Conservation (phyloP, 805 yeast species). For the Teunomyces pallodes region DNA sequence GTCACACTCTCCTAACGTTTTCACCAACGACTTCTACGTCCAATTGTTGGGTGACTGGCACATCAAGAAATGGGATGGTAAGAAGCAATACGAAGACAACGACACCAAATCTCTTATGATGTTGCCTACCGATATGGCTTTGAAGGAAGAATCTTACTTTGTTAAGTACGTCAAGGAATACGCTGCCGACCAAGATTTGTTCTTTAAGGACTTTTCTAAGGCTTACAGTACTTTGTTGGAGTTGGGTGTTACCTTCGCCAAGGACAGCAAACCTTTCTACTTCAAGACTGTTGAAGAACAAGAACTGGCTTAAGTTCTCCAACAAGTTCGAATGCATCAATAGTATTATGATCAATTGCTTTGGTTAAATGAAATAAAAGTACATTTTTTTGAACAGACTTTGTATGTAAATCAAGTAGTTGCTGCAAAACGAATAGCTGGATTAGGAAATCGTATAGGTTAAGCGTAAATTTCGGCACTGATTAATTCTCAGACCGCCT, state of each 20-base stretch:
- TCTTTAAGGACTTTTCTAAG: slow-evolving; percentile 48
- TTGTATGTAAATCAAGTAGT: too few relatives aligned
- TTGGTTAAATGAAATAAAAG: background rate
- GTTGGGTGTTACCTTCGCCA: slow-evolving; percentile 48
- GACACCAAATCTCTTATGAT: slow-evolving; percentile 46
- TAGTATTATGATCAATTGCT: background rate
- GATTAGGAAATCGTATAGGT: background rate
- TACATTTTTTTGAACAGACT: too few relatives aligned
- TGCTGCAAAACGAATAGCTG: background rate
- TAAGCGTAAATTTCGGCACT: background rate
- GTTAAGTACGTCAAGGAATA: slow-evolving; percentile 45
- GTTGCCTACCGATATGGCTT: slow-evolving; percentile 58
- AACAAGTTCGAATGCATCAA: background rate
- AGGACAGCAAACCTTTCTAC: slow-evolving; percentile 38
- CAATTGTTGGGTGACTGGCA: slow-evolving; percentile 55
- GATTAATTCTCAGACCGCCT: background rate
- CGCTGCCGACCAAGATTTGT: slow-evolving; percentile 48
- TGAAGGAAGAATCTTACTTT: slow-evolving; percentile 46
- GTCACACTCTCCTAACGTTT: slow-evolving; percentile 39
- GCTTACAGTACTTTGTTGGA: slow-evolving; percentile 49
- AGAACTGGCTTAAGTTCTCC: slow-evolving; percentile 6
- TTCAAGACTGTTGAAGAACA: slow-evolving; percentile 75
- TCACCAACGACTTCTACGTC: slow-evolving; percentile 39
- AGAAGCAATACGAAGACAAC: slow-evolving; percentile 40
- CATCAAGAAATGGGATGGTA: slow-evolving; percentile 39